phyloP scores from a whole-genome alignment of 2,329 filamentous ascomycete genomes.

The Sarocladium kiliense region DNA sequence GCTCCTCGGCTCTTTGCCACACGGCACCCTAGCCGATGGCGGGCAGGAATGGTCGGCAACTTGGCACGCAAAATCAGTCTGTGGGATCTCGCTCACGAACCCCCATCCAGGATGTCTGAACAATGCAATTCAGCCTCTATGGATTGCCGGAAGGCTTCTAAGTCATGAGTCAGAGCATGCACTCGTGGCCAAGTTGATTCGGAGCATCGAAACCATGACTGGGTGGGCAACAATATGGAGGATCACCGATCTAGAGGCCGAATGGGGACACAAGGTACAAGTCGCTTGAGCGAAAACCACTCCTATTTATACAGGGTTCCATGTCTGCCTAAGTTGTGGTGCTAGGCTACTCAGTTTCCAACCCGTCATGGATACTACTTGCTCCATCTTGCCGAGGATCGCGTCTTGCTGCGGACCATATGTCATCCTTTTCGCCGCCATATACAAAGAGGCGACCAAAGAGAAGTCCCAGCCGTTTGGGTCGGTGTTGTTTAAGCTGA shows the following conservation, averaged over 20 bases:
- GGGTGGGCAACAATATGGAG: conserved; percentile 51
- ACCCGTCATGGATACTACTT: conserved; percentile 33
- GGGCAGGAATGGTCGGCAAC: conserved; percentile 30
- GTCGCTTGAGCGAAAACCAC: conserved; percentile 8
- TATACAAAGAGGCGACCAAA: conserved; percentile 39
- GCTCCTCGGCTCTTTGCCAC: conserved; percentile 33
- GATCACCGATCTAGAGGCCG: conserved; percentile 43
- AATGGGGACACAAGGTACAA: conserved; percentile 31
- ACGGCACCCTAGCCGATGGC: background rate
- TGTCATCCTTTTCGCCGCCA: conserved; percentile 41
- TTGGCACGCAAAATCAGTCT: conserved; percentile 52
- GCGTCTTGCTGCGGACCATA: conserved; percentile 41
- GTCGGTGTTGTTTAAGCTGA: conserved; percentile 40
- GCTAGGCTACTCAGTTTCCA: conserved; percentile 28
- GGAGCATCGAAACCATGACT: conserved; percentile 44
- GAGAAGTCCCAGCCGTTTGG: conserved; percentile 41
- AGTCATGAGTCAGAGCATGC: conserved; percentile 42
- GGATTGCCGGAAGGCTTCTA: conserved; percentile 48
- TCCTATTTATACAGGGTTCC: conserved; percentile 17
- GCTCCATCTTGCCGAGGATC: conserved; percentile 33
- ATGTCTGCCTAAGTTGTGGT: conserved; percentile 20
- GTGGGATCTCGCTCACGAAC: conserved; percentile 51
- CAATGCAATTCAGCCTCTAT: conserved; percentile 53
- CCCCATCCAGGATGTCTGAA: conserved; percentile 50
- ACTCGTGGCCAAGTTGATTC: conserved; percentile 36